These are phyloP conservation scores for Nitzschia sp. DNA, from an alignment of 108 stramenopile genomes.

Conservation along the genomic window DNA sequence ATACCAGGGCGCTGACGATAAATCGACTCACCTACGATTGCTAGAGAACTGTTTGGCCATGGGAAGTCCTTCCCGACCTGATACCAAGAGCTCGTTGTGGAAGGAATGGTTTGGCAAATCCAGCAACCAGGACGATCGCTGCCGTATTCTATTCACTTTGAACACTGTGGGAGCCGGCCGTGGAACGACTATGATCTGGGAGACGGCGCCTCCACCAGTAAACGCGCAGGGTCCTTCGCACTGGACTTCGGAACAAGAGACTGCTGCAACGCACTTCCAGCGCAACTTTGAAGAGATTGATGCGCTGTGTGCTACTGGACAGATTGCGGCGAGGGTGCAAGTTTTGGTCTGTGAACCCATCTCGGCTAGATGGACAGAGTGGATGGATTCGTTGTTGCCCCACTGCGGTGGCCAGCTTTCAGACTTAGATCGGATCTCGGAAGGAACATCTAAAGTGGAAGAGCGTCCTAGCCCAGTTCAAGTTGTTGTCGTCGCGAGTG, in stretches of 20 bases:
- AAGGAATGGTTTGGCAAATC: slow-evolving; percentile 65
- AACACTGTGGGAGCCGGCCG: slow-evolving; percentile 85
- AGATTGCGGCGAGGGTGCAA: slow-evolving; percentile 81
- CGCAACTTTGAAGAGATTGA: slow-evolving; percentile 84
- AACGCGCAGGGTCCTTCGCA: slow-evolving; percentile 60
- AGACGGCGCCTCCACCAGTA: slow-evolving; percentile 66
- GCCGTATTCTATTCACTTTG: slow-evolving; percentile 80
- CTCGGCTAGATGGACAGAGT: slow-evolving; percentile 81
- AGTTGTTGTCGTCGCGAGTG: slow-evolving; percentile 79
- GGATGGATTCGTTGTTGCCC: slow-evolving; percentile 79
- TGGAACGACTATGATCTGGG: slow-evolving; percentile 85
- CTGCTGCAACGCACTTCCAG: slow-evolving; percentile 79
- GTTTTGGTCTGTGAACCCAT: slow-evolving; percentile 86
- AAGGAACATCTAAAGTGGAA: slow-evolving; percentile 50
- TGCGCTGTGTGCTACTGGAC: slow-evolving; percentile 83
- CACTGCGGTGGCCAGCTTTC: slow-evolving; percentile 75
- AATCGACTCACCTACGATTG: slow-evolving; percentile 45
- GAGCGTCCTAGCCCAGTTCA: slow-evolving; percentile 85
- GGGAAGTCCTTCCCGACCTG: slow-evolving; percentile 68
- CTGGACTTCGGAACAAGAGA: slow-evolving; percentile 88
- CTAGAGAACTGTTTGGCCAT: slow-evolving; percentile 82
- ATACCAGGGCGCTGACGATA: slow-evolving; percentile 23
- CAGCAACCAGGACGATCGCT: slow-evolving; percentile 57
- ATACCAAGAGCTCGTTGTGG: slow-evolving; percentile 62
- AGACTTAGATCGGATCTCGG: slow-evolving; percentile 38